Conservation (phyloP, 2,329 filamentous ascomycete genomes). For the Colletotrichum chlorophyti region DNA sequence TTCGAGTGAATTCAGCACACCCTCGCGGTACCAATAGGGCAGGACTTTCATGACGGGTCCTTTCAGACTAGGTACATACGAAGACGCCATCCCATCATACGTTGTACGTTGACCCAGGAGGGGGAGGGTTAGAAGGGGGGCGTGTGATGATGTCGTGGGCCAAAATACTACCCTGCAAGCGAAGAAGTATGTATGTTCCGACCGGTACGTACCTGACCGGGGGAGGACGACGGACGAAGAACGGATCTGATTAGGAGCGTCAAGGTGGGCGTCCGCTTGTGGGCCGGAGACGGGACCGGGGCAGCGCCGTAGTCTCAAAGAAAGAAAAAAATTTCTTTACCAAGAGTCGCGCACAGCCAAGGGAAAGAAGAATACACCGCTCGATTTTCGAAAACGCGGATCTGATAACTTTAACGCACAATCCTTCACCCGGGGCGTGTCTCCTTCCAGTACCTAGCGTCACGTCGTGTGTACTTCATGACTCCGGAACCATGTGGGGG, state of each 20-base stretch:
- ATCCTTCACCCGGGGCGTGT: neutral
- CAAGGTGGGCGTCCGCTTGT: constrained; percentile 20
- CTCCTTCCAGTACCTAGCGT: neutral
- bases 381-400: constrained; percentile 15
- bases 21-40: constrained; percentile 21
- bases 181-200: neutral
- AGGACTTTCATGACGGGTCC: constrained; percentile 19
- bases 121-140: neutral
- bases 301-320: neutral
- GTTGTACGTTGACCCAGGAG: neutral
- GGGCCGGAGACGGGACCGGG: constrained; percentile 17
- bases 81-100: constrained; percentile 25
- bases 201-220: constrained; percentile 19
- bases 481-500: neutral
- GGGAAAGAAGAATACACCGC: neutral
- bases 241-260: constrained; percentile 25
- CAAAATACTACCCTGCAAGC: constrained; percentile 1
- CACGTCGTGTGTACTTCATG: neutral
- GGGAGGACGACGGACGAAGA: neutral
- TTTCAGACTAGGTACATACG: neutral
- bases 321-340: neutral
- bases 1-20: constrained; percentile 16
- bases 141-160: constrained; percentile 18
- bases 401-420: constrained; percentile 25
- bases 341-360: neutral